phyloP scores from a whole-genome alignment of 768 basidiomycete species.

The Leucocoprinus leucothites region DNA sequence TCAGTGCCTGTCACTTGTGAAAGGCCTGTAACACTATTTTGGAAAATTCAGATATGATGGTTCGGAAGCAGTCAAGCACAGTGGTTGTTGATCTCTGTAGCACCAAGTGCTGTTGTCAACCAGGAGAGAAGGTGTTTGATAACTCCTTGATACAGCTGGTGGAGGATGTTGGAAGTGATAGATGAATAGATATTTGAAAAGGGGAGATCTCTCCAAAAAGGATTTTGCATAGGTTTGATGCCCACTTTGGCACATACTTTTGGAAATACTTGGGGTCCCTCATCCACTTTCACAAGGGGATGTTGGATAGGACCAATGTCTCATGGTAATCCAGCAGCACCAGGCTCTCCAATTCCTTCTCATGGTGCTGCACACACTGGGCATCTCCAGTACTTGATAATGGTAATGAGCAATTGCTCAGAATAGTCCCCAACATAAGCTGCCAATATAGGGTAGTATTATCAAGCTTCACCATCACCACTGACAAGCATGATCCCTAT shows the following conservation, averaged over 20 bases:
- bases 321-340: neutral
- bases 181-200: slow-evolving; percentile 35
- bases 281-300: neutral
- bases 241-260: neutral
- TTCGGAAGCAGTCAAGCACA: slow-evolving; percentile 29
- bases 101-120: slow-evolving; percentile 23
- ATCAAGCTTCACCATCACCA: too few species aligned
- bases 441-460: too few species aligned
- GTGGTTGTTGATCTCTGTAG: slow-evolving; percentile 33
- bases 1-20: slow-evolving; percentile 30
- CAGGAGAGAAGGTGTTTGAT: slow-evolving; percentile 41
- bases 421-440: too few species aligned
- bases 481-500: too few species aligned
- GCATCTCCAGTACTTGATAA: too few species aligned
- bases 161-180: slow-evolving; percentile 45
- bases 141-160: slow-evolving; percentile 47
- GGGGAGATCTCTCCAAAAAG: slow-evolving; percentile 42
- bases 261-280: neutral
- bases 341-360: neutral
- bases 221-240: slow-evolving; percentile 22
- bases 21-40: slow-evolving; percentile 30
- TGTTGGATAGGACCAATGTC: neutral
- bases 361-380: too few species aligned
- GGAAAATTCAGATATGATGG: slow-evolving; percentile 30
- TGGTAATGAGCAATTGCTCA: too few species aligned